phyloP scores from a whole-genome alignment of 2,329 filamentous ascomycete species.

The Cytospora leucostoma region DNA sequence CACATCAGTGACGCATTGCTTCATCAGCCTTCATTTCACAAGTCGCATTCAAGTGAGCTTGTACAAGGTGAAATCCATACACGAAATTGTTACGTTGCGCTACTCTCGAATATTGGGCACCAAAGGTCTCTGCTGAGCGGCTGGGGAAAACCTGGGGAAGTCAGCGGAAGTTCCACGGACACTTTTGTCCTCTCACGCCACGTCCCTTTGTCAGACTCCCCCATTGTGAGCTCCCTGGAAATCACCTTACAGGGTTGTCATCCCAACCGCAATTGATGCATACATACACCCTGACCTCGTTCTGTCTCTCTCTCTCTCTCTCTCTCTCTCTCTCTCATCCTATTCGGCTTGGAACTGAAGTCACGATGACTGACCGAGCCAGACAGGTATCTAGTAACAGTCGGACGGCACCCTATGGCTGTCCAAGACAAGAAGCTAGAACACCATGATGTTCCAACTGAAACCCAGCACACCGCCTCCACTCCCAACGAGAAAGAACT shows the following conservation, averaged over 20 bases:
- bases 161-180: background rate
- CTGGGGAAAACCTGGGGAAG: background rate
- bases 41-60: background rate
- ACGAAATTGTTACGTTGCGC: background rate
- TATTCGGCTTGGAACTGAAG: background rate
- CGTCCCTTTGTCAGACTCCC: background rate
- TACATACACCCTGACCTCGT: background rate
- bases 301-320: background rate
- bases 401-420: slow-evolving; percentile 20
- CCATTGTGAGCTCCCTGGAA: background rate
- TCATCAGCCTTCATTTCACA: background rate
- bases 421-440: slow-evolving; percentile 7
- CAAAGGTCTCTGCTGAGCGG: background rate
- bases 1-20: background rate
- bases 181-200: no score
- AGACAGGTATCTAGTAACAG: background rate
- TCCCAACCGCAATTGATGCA: background rate
- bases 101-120: background rate
- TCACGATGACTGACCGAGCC: slow-evolving; percentile 11
- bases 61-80: background rate
- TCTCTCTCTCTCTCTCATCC: background rate
- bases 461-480: background rate
- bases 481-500: no score
- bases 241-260: background rate
- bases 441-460: background rate